These are phyloP conservation scores for Plasmopara viticola DNA, from an alignment of 352 stramenopile genomes.

Conservation along the genomic window DNA sequence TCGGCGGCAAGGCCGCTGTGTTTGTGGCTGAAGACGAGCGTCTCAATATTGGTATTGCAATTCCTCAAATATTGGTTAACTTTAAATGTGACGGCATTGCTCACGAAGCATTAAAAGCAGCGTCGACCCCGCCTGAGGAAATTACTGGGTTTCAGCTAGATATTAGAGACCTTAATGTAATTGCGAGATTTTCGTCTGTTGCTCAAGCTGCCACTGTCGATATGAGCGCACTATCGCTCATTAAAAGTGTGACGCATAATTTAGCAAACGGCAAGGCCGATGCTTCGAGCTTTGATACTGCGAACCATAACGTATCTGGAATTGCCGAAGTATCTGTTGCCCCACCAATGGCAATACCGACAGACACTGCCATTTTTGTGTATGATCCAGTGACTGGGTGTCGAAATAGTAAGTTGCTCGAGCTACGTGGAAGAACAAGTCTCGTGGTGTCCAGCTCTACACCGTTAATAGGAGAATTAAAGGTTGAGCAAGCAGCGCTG, in stretches of 20 bases:
- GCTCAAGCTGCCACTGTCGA: conserved; percentile 47
- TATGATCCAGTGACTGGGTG: conserved; percentile 35
- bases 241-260: conserved; percentile 29
- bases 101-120: conserved; percentile 8
- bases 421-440: conserved; percentile 48
- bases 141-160: conserved; percentile 59
- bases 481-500: conserved; percentile 39
- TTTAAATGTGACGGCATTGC: conserved; percentile 43
- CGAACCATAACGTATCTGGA: neutral
- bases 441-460: conserved; percentile 44
- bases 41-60: conserved; percentile 53
- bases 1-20: conserved; percentile 4
- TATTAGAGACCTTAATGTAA: conserved; percentile 48
- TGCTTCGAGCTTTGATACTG: conserved; percentile 21
- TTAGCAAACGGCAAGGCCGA: conserved; percentile 22
- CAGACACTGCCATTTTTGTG: conserved; percentile 30
- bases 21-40: conserved; percentile 63
- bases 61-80: conserved; percentile 58
- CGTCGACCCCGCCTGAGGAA: conserved; percentile 6
- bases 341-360: conserved; percentile 7
- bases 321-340: neutral
- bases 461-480: conserved; percentile 48
- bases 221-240: conserved; percentile 35
- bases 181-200: conserved; percentile 54
- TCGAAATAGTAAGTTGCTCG: conserved; percentile 47